Base-by-base conservation (phyloP, 768 basidiomycete species). In the Peribolospora baueri region DNA sequence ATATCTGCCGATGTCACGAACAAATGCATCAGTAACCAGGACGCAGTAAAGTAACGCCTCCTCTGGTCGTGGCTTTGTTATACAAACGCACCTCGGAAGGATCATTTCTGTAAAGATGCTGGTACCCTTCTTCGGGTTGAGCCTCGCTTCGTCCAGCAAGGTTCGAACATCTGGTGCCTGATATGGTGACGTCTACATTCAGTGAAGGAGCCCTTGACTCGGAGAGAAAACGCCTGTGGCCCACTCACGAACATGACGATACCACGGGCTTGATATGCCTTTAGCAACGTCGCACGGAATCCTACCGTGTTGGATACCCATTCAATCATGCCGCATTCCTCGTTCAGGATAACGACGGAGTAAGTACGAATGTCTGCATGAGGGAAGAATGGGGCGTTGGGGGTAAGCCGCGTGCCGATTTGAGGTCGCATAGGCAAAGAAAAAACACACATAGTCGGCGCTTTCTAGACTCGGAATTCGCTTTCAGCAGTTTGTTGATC, bases 281-380 rank as follows among this genome's bases (percentile, higher is more conserved):
- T 79, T 52, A 74, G 60, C 10, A 95, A 70, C 48, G 95, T 75
- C 0, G 76, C 74, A 39, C 91, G 80, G 43, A 95, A 68, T 1
- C 86, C 82, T 38, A 77, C 73, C 1, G 90, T 93, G 65, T 97
- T 82, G 0, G 82, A 84, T 3, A 98, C 93, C 93, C 93, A 98
- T 77, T 98, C 86, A 55, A 97, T 86, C 51, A 97, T 78, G 0
- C 93, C 93, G 63, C 90, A 95, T 60, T 91, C 87, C 61, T 97
- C 91, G 64, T 93, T 95, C 58, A 98, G 73, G 5, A 90, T 85
- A 38, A 93, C 81, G n/a, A 97, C 87, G n/a, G 87, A 84, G 63
- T 97, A 98, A 3, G 93, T 97, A 37, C 91, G 79, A 56, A 98
- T 86, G 65, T 82, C 91, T 90, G 57, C 3, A 9, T 25, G 25